Conservation (phyloP, 2,329 filamentous ascomycete species). For the Trichoderma citrinoviride region DNA sequence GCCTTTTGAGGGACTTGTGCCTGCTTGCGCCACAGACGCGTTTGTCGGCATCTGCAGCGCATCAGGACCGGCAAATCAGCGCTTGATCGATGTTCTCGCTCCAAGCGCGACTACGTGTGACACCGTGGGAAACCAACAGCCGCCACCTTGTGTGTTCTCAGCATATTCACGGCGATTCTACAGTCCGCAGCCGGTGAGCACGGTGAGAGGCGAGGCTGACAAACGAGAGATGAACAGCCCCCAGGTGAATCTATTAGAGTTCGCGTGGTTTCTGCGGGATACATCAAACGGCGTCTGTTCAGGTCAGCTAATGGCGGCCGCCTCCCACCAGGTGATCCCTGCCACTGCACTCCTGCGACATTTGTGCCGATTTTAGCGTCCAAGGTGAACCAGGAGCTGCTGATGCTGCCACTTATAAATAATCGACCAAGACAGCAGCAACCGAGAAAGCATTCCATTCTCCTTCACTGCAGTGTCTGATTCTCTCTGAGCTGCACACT, state of each 20-base stretch:
- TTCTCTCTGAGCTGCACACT: neutral
- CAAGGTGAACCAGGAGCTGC: neutral
- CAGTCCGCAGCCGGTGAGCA: neutral
- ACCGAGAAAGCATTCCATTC: neutral
- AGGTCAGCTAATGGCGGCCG: neutral
- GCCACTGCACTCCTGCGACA: constrained; percentile 25
- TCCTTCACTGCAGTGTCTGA: neutral
- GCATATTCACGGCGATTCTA: neutral
- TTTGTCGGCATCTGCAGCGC: neutral
- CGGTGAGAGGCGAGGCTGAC: neutral
- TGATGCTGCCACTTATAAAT: neutral
- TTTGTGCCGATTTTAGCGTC: constrained; percentile 38
- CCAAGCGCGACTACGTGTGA: neutral
- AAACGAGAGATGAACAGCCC: neutral
- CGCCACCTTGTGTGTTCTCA: neutral
- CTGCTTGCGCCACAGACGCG: neutral
- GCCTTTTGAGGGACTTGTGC: constrained; percentile 1
- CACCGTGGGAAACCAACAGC: neutral
- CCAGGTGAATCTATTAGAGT: neutral
- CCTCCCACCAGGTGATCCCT: constrained; percentile 5
- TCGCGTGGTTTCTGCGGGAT: neutral
- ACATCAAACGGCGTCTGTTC: neutral
- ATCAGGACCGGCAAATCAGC: neutral
- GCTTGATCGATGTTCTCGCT: neutral
- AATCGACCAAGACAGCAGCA: neutral